Evolutionary conservation across 2,329 filamentous ascomycete species (phyloP), one percentile per base, ranked within the genome.

Genomic region (Botrytis paeoniae): DNA sequence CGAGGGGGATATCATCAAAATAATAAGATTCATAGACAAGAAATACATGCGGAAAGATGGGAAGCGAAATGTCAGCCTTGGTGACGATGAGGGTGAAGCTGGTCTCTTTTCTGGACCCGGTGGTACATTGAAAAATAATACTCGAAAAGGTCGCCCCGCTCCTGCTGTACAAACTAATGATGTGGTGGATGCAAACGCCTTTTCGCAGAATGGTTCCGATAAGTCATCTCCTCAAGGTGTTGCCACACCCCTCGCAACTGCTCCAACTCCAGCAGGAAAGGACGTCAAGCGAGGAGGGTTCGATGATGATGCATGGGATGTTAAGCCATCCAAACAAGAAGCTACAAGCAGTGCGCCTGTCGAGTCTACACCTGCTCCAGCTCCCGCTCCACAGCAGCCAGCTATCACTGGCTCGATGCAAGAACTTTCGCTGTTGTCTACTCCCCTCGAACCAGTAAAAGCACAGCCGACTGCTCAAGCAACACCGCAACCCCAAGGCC

Each of bases 231-330:
- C 78, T 51, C 85, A 87, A 57, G 82, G 82, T 29, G 83, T 85
- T 70, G 80, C 85, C 37, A 87, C 87, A 45, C 84, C 88, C 0
- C 81, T 87, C 60, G 76, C 80, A 39, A 78, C 76, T 12, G 76
- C 75, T 41, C 80, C 81, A 64, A 81, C 84, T 22, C 84, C 89
- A 54, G 77, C 83, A 7, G 81, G 83, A 54, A 84, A 86, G 54
- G 86, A 88, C 74, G 84, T 84, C 69, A 82, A 82, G 51, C 79
- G 83, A 60, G 84, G 86, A 74, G 93, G 93, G 4, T 98, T 98
- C 79, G 96, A 99, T 69, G 96, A 98, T 80, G 94, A 98, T 84
- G 96, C 96, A 14, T 99, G 96, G 96, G 93, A 97, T 79, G 92
- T 97, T 68, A 98, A 98, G 84, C 93, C 94, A 29, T 88, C 92